phyloP scores from a whole-genome alignment of 2,329 filamentous ascomycete species.

The Chaetomiaceae sp. region DNA sequence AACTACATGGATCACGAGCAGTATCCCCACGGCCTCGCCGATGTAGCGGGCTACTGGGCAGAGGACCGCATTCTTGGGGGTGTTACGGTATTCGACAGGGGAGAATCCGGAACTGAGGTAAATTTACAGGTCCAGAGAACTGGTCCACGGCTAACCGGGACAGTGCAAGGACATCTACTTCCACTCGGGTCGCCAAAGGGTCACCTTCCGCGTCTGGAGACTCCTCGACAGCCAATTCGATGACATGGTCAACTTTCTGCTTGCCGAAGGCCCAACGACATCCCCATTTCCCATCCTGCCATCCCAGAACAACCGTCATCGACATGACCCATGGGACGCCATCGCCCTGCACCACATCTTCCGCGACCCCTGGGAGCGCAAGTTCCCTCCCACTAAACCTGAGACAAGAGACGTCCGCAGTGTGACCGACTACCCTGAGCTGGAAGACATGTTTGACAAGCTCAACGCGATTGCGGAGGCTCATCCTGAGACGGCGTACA shows the following conservation, averaged over 20 bases:
- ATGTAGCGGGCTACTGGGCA: conserved; percentile 13
- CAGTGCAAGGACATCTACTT: conserved; percentile 15
- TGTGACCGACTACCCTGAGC: conserved; percentile 6
- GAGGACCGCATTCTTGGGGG: conserved; percentile 14
- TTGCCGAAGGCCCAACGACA: not conserved
- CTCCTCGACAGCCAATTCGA: conserved; percentile 9
- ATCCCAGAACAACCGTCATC: conserved; percentile 3
- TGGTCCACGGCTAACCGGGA: not conserved
- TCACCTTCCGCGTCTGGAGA: conserved; percentile 6
- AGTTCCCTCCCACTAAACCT: not conserved
- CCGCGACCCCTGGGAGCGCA: conserved; percentile 12
- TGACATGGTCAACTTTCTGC: not conserved
- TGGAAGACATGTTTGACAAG: conserved; percentile 1
- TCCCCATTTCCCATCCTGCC: conserved; percentile 3
- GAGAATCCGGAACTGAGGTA: not conserved
- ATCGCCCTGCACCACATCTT: conserved; percentile 11
- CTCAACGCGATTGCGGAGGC: too few relatives aligned
- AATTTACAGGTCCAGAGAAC: not conserved
- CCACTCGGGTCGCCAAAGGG: not conserved
- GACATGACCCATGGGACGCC: conserved; percentile 11
- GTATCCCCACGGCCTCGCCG: conserved; percentile 6
- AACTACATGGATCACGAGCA: conserved; percentile 7
- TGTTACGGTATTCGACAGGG: conserved; percentile 10
- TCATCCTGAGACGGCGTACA: too few relatives aligned
- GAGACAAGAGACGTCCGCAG: not conserved